phyloP scores from a whole-genome alignment of 2,329 filamentous ascomycete genomes.

The Didymella segeticola region DNA sequence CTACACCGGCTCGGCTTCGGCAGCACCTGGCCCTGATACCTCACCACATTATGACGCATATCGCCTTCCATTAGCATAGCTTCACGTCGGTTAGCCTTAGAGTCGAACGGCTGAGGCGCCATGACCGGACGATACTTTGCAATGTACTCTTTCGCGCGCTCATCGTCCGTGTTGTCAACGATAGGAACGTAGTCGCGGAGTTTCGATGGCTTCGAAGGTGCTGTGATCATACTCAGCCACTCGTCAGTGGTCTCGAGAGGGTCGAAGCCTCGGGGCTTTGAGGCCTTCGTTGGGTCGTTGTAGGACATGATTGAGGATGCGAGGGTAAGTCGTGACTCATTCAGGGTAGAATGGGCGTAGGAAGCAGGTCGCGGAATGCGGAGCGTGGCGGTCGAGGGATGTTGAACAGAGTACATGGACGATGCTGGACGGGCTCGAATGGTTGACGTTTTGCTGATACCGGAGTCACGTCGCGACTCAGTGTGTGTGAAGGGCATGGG shows the following conservation, averaged over 20 bases:
- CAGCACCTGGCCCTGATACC: not conserved
- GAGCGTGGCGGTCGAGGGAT: not conserved
- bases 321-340: not conserved
- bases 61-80: not conserved
- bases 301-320: not conserved
- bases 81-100: not conserved
- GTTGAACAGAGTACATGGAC: not conserved
- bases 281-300: not conserved
- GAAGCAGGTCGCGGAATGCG: not conserved
- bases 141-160: not conserved
- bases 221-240: not conserved
- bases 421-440: not conserved
- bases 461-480: not conserved
- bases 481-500: not conserved
- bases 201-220: not conserved
- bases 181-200: not conserved
- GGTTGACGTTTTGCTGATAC: not conserved
- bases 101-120: not conserved
- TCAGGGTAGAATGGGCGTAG: not conserved
- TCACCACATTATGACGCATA: not conserved
- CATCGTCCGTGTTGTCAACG: not conserved
- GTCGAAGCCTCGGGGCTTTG: not conserved
- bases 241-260: not conserved
- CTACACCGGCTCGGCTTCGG: constrained; percentile 5
- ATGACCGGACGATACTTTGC: not conserved